Percentiles rank a stretch among this genome's conserved stretches.
These are phyloP conservation scores for Calendula officinalis DNA, from an alignment of 129 eudicot genomes.

Conservation along the genomic window DNA sequence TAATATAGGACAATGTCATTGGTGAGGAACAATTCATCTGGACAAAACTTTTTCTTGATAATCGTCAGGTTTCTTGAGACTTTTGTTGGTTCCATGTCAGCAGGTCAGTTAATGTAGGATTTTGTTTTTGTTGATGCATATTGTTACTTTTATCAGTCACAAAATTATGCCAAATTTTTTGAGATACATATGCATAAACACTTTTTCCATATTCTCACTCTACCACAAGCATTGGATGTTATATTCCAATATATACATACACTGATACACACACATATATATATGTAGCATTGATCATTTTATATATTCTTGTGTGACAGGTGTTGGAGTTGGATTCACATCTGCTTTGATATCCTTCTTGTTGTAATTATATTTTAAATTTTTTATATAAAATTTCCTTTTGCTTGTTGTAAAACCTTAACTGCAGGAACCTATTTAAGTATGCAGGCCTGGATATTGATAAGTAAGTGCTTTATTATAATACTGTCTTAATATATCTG, in stretches of 20 bases:
- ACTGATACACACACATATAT: no score
- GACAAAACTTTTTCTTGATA: constrained; percentile 63
- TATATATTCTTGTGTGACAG: constrained; percentile 40
- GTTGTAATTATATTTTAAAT: constrained; percentile 14
- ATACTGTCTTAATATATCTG: neutral
- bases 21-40: constrained; percentile 79
- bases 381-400: constrained; percentile 3
- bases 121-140: constrained; percentile 2
- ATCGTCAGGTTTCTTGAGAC: constrained; percentile 92
- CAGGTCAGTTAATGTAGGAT: constrained; percentile 53
- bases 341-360: constrained; percentile 97
- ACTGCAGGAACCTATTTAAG: constrained; percentile 87
- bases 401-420: constrained; percentile 53
- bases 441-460: constrained; percentile 99
- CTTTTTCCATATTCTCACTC: no score
- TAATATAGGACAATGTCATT: constrained; percentile 81
- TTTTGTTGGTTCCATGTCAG: constrained; percentile 96
- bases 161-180: neutral
- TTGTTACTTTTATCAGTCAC: constrained; percentile 3
- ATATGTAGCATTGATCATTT: no score
- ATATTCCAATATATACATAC: no score
- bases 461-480: constrained; percentile 56
- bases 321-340: constrained; percentile 97
- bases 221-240: no score
- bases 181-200: no score